Evolutionary conservation across 768 basidiomycete genomes (phyloP).

Genomic region (Pluteus cervinus): DNA sequence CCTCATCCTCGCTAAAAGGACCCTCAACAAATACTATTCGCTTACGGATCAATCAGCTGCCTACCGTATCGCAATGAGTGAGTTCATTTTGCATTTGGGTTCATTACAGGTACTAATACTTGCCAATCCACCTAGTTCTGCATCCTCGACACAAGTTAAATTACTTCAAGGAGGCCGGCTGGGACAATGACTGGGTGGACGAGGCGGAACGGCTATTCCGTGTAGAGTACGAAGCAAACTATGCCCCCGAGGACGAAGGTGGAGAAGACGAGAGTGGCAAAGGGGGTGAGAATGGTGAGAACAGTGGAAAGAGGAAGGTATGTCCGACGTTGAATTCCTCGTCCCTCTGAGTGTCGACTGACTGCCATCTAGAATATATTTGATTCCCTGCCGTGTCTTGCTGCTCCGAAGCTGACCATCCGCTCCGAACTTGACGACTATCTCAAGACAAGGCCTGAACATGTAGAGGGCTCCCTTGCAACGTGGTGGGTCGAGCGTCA

Average conservation of each 20-base stretch:
- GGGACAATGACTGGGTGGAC: conserved; percentile 13
- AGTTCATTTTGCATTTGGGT: conserved; percentile 7
- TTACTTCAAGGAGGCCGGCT: conserved; percentile 14
- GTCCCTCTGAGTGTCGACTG: too few relatives aligned
- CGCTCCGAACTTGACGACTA: conserved; percentile 22
- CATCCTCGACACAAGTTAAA: conserved; percentile 15
- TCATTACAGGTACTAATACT: neutral
- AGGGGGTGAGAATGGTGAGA: too few relatives aligned
- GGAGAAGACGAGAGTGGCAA: neutral
- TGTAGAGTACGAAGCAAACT: conserved; percentile 8
- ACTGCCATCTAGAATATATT: conserved; percentile 19
- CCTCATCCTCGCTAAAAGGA: conserved; percentile 11
- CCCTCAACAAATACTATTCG: conserved; percentile 22
- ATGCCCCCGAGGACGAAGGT: neutral
- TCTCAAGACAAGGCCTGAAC: conserved; percentile 18
- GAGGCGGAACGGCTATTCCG: conserved; percentile 10
- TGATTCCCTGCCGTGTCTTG: conserved; percentile 16
- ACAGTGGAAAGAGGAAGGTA: too few relatives aligned
- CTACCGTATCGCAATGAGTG: conserved; percentile 22
- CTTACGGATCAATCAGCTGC: conserved; percentile 8
- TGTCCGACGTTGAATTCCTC: too few relatives aligned
- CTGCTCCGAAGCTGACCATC: conserved; percentile 9
- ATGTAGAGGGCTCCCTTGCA: conserved; percentile 14
- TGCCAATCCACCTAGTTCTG: conserved; percentile 8
- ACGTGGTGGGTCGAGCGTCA: conserved; percentile 23